A percentile compares a stretch with the other conserved stretches of the same genome.
Conservation (phyloP, 2,329 filamentous ascomycete genomes). For the Alternaria consortialis region DNA sequence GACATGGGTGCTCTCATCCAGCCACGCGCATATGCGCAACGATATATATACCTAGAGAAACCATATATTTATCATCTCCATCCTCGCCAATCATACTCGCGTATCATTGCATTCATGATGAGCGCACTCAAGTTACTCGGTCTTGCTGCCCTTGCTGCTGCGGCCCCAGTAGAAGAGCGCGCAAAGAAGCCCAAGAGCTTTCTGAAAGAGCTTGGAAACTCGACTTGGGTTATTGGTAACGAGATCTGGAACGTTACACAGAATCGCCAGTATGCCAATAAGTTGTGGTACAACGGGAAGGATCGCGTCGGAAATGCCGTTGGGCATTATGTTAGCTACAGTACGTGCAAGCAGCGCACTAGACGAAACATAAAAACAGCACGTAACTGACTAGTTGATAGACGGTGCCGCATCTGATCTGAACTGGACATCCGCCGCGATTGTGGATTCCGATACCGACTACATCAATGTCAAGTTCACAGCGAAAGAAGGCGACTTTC, state of each 20-base stretch:
- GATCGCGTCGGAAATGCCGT: constrained; percentile 54
- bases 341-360: constrained; percentile 34
- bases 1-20: not conserved
- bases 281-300: constrained; percentile 54
- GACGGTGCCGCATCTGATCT: constrained; percentile 60
- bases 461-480: constrained; percentile 61
- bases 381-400: constrained; percentile 29
- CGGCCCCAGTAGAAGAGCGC: constrained; percentile 32
- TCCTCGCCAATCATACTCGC: not conserved
- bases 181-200: constrained; percentile 43
- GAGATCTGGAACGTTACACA: constrained; percentile 56
- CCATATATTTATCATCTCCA: not conserved
- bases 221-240: constrained; percentile 53
- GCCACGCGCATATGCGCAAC: not conserved
- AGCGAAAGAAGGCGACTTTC: constrained; percentile 59
- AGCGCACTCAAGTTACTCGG: constrained; percentile 25
- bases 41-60: constrained; percentile 1
- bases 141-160: constrained; percentile 27
- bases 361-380: not conserved
- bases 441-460: constrained; percentile 53
- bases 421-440: constrained; percentile 58
- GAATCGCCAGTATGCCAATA: constrained; percentile 49
- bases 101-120: constrained; percentile 17
- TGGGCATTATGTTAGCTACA: constrained; percentile 58
- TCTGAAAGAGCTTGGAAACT: constrained; percentile 43